Base-by-base conservation (phyloP, 345 rosid species). In the Hevea brasiliensis region DNA sequence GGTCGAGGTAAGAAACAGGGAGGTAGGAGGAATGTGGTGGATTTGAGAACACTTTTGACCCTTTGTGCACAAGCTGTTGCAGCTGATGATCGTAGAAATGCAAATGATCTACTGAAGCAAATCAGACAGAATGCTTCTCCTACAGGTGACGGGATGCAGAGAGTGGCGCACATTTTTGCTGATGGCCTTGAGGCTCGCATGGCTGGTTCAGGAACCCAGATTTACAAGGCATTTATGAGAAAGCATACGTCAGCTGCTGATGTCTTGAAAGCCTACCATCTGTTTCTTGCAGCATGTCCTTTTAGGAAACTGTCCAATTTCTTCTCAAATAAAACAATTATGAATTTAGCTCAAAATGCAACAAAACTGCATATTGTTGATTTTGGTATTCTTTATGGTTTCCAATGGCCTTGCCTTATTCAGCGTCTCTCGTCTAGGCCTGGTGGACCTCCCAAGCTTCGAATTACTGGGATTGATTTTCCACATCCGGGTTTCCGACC, bases 361-460 rank as follows among this genome's bases (percentile, higher is more conserved):
- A 67, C 71, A 12, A 81, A 62, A 67, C 65, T 88, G 27, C 89
- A 88, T 72, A 80, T 88, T 14, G 82, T 88, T 59, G 88, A 88
- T 71, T 88, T 88, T 29, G 89, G 92, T 37, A 83, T 86, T 67
- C 35, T 73, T 6, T 81, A 83, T 55, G 92, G 89, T 26, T 86
- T 88, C 68, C 89, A 84, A 58, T 88, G 92, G 92, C 92, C 89
- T 21, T 70, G 85, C 75, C 87, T 86, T 66, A 84, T 88, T 74
- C 86, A 88, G 61, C 81, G 76, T 21, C 85, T 83, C 65, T 83
- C 89, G 8, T 75, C 81, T 11, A 78, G 84, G 61, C 74, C 80
- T 10, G 79, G 85, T 27, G 92, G 92, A 48, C 89, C 92, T 50
- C 92, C 89, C 51, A 72, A 67, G 76, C 80, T 88, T 70, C 84